phyloP scores from a whole-genome alignment of 2,329 filamentous ascomycete genomes.

The Trichoderma afroharzianum region DNA sequence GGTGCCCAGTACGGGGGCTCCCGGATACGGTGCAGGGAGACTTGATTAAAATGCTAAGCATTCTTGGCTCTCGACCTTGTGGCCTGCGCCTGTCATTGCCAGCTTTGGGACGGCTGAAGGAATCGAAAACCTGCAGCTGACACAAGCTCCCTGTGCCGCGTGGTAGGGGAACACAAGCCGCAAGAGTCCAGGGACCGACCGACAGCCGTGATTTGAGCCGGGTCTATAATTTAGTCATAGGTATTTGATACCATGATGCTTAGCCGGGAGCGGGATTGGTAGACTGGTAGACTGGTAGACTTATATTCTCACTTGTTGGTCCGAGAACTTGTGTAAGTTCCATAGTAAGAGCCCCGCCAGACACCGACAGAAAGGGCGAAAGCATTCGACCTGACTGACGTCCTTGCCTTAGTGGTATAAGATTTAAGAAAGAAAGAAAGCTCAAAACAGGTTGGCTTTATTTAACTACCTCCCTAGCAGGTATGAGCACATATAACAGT shows the following conservation, averaged over 20 bases:
- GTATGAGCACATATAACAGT: background rate
- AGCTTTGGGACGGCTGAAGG: background rate
- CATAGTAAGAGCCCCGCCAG: background rate
- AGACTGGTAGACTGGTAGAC: background rate
- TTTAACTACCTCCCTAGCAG: background rate
- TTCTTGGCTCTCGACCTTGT: background rate
- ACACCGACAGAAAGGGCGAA: background rate
- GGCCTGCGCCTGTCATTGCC: background rate
- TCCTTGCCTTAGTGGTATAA: background rate
- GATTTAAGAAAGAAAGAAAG: background rate
- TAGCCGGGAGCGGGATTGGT: background rate
- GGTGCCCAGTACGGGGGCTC: background rate
- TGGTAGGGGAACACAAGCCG: background rate
- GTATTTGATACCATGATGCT: background rate
- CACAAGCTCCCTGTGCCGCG: background rate
- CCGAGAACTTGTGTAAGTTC: background rate
- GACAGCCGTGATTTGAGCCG: background rate
- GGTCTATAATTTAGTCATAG: background rate
- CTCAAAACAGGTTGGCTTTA: background rate
- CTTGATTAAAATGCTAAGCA: background rate
- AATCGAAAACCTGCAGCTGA: constrained; percentile 12
- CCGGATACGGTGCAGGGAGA: background rate
- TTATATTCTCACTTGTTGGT: background rate
- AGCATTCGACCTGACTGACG: background rate
- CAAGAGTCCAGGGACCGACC: background rate